Base-by-base conservation (phyloP, 2,329 filamentous ascomycete genomes). In the Penicillium vulpinum region DNA sequence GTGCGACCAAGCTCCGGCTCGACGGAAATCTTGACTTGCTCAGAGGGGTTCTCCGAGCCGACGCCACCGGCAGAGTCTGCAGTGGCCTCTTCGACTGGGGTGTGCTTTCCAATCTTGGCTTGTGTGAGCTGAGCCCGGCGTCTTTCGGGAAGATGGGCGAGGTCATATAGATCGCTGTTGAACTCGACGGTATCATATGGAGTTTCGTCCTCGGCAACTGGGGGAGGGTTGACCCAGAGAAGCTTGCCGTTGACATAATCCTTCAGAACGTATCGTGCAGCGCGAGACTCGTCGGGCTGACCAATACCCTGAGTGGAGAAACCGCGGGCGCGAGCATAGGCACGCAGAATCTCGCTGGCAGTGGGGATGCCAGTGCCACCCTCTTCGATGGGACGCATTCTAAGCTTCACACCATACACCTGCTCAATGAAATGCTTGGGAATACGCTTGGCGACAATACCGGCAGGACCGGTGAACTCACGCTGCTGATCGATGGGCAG, bases 211-310 rank as follows among this genome's bases (percentile, higher is more conserved):
- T 72, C 71, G 2, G 79, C 54, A 3, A 60, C 50, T 0, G 92
- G 92, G 0, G 94, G 94, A 5, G 94, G 92, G 67, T 93, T 88
- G 64, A 92, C 94, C 78, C 89, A 97, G 6, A 97, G 83, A 0
- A 99, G 84, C 77, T 97, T 97, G 61, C 94, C 94, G 72, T 89
- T 96, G 65, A 99, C 94, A 70, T 97, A 99, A 77, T 99, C 94
- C 74, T 99, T 99, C 26, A 99, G 83, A 16, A 99, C 83, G 65
- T 91, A 89, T 51, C 94, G 85, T 5, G 93, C 92, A 7, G 94
- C 94, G 66, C 94, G 85, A 1, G 92, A 95, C 78, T 96, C 92
- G 68, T 99, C 94, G 0, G 94, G 93, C 70, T 94, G 90, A 9
- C 94, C 93, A 33, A 90, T 84, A 68, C 94, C 94, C 52, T 90